Percentiles rank a stretch among this genome's conserved stretches.
These are phyloP conservation scores for Saccharomyces hybrid DNA, from an alignment of 1,139 yeast species.

Conservation along the genomic window DNA sequence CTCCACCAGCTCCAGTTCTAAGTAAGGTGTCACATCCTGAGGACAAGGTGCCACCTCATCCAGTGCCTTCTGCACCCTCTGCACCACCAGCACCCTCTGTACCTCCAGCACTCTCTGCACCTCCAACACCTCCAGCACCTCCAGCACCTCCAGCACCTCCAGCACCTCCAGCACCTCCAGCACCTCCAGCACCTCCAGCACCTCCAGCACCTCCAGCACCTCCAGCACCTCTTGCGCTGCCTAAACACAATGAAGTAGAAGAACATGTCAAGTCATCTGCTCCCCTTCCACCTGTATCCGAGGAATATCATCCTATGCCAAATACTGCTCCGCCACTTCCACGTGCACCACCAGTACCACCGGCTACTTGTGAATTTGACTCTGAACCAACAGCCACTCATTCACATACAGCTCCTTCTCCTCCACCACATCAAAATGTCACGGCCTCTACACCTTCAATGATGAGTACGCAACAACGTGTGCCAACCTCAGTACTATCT, in stretches of 20 bases:
- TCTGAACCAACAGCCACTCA: neutral
- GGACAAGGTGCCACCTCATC: slow-evolving; percentile 4
- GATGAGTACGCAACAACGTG: neutral
- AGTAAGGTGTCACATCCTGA: slow-evolving; percentile 8
- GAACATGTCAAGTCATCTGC: neutral
- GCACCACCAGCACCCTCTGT: slow-evolving; percentile 19
- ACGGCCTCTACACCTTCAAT: neutral
- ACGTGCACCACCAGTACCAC: slow-evolving; percentile 5
- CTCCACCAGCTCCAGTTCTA: slow-evolving; percentile 14
- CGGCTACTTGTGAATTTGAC: neutral
- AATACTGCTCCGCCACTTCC: neutral
- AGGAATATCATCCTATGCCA: neutral
- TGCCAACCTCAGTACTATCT: neutral
- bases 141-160: neutral
- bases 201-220: slow-evolving; percentile 1
- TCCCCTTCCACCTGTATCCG: slow-evolving; percentile 1
- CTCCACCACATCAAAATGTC: neutral
- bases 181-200: neutral
- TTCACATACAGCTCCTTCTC: neutral
- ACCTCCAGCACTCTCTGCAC: slow-evolving; percentile 2
- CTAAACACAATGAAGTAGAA: neutral
- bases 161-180: neutral
- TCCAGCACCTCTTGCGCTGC: neutral
- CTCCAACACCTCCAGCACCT: neutral
- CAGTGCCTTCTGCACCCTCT: slow-evolving; percentile 9